Percentiles rank a stretch among this genome's conserved stretches.
phyloP scores from a whole-genome alignment of 2,329 filamentous ascomycete species.

The Xylaria sp. region DNA sequence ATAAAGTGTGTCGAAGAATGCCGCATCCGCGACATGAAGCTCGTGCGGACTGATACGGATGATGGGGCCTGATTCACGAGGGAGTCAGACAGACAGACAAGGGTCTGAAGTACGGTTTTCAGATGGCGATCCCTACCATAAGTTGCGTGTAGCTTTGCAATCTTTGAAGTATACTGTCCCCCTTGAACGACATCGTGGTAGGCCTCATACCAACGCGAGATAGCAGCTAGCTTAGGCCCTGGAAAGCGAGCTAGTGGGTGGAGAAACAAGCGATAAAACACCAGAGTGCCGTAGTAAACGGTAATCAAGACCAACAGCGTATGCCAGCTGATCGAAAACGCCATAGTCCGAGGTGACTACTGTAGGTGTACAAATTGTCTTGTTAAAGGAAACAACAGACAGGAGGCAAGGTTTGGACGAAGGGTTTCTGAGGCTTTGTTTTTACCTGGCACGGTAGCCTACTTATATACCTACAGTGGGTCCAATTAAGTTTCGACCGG shows the following conservation, averaged over 20 bases:
- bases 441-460: too few relatives aligned
- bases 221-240: slow-evolving; percentile 5
- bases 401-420: too few relatives aligned
- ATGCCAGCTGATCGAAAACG: too few relatives aligned
- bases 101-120: background rate
- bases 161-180: slow-evolving; percentile 24
- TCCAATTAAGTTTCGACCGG: too few relatives aligned
- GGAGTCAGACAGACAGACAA: background rate
- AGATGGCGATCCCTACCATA: slow-evolving; percentile 8
- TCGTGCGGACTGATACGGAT: slow-evolving; percentile 23
- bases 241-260: slow-evolving; percentile 4
- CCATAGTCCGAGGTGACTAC: too few relatives aligned
- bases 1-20: slow-evolving; percentile 21
- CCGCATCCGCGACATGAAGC: slow-evolving; percentile 21
- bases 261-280: slow-evolving; percentile 1
- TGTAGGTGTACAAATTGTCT: too few relatives aligned
- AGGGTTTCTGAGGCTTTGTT: too few relatives aligned
- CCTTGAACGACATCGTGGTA: slow-evolving; percentile 13
- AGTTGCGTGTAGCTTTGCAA: slow-evolving; percentile 12
- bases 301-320: too few relatives aligned
- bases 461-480: too few relatives aligned
- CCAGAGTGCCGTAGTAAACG: background rate
- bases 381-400: too few relatives aligned
- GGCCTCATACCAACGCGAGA: slow-evolving; percentile 8
- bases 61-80: slow-evolving; percentile 13